Conservation (phyloP, 495 filamentous ascomycete genomes). For the Penicillium pancosmium region DNA sequence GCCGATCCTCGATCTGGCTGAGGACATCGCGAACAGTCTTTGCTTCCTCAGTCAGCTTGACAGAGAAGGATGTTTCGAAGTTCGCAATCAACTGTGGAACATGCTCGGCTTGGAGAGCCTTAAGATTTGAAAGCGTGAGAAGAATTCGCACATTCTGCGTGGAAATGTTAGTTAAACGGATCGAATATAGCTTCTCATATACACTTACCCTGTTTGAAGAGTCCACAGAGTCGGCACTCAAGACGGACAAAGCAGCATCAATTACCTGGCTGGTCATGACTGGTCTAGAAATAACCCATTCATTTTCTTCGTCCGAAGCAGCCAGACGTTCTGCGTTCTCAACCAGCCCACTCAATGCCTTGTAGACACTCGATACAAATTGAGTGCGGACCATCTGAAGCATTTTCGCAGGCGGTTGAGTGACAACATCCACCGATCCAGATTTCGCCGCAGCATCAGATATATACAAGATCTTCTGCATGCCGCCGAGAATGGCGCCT, state of each 20-base stretch:
- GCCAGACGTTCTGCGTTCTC: conserved; percentile 84
- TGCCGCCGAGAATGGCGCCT: conserved; percentile 69
- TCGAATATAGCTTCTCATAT: neutral
- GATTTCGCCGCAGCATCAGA: conserved; percentile 75
- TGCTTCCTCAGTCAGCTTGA: conserved; percentile 87
- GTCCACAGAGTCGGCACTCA: conserved; percentile 61
- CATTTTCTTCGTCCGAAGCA: conserved; percentile 62
- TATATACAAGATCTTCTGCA: conserved; percentile 95
- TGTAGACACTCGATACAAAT: conserved; percentile 90
- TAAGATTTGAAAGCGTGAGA: conserved; percentile 87
- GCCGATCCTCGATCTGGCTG: conserved; percentile 79
- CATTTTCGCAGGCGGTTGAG: conserved; percentile 79
- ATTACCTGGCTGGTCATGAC: conserved; percentile 29
- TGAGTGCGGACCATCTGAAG: conserved; percentile 82
- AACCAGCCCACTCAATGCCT: conserved; percentile 88
- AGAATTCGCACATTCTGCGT: conserved; percentile 85
- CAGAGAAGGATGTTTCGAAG: conserved; percentile 87
- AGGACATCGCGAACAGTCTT: conserved; percentile 90
- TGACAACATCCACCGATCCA: conserved; percentile 71
- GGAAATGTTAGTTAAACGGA: conserved; percentile 6
- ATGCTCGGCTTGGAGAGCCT: conserved; percentile 71
- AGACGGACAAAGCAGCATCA: conserved; percentile 37
- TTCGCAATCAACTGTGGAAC: conserved; percentile 81
- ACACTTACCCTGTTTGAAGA: conserved; percentile 69
- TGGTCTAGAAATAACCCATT: conserved; percentile 41